Percentiles rank a stretch among this genome's conserved stretches.
Evolutionary conservation across 306 rosid species (phyloP).

Genomic region (cucumber (Cucumis sativus)): Cucumber_9930_V3 NC_026655.2:2536001-2536500

Average conservation of each 20-base stretch:
- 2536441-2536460: conserved; percentile 73
- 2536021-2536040: conserved; percentile 30
- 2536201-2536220: conserved; percentile 62
- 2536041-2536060: conserved; percentile 40
- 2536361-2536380: background rate
- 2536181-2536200: conserved; percentile 70
- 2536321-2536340: conserved; percentile 23
- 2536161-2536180: conserved; percentile 40
- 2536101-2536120: conserved; percentile 26
- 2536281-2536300: conserved; percentile 47
- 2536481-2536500: conserved; percentile 59
- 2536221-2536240: conserved; percentile 38
- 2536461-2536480: conserved; percentile 38
- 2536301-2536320: conserved; percentile 61
- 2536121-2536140: conserved; percentile 58
- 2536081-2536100: conserved; percentile 43
- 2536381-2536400: background rate
- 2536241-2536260: conserved; percentile 57
- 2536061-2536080: conserved; percentile 48
- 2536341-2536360: conserved; percentile 36
- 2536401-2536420: conserved; percentile 4
- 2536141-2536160: conserved; percentile 56
- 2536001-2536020: conserved; percentile 54
- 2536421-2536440: conserved; percentile 38
- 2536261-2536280: conserved; percentile 50